Evolutionary conservation across 202 grass and related monocot species (phyloP), one percentile per base, ranked within the genome.

Genomic region (Hordeum pubiflorum): DNA sequence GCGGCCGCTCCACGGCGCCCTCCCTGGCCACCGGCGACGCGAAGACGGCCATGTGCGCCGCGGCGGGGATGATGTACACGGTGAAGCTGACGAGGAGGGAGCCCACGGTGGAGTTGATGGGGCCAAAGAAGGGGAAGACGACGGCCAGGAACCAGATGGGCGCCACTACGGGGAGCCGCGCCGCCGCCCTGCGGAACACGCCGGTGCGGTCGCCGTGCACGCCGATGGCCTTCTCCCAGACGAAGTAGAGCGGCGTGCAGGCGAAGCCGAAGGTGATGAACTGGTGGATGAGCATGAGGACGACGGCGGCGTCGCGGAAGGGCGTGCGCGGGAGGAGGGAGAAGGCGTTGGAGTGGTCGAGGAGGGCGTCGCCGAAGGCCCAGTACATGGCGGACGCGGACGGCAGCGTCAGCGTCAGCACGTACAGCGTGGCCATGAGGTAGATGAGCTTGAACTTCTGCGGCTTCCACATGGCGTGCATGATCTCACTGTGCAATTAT

Each of bases 401-500:
- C 3, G 94, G 94, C 13, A 97, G 84, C 4, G 94, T 97, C 9
- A 97, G 89, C 0, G 94, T 97, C 13, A 97, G 87, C 40, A 97
- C 94, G 82, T 97, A 97, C 3, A 72, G 62, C 15, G 89, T 97
- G 0, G 94, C 94, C 3, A 79, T 38, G 4, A 97, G 88, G 88
- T 97, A 97, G 64, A 97, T 90, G 23, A 91, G 75, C 81, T 97
- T 97, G 77, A 97, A 97, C 82, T 94, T 91, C 39, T 94, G 94
- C 0, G 94, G 94, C 58, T 94, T 97, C 94, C 94, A 97, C 94
- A 97, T 97, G 18, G 94, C 94, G 82, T 97, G 94, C 94, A 97
- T 97, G 78, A 97, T 91, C 86, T 97, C 94, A 56, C 94, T 97
- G 86, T 10, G 9, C 13, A 63, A 0, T 18, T 0, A 46, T 17